Conservation (phyloP, 129 eudicot genomes). For the Escallonia herrerae region DNA sequence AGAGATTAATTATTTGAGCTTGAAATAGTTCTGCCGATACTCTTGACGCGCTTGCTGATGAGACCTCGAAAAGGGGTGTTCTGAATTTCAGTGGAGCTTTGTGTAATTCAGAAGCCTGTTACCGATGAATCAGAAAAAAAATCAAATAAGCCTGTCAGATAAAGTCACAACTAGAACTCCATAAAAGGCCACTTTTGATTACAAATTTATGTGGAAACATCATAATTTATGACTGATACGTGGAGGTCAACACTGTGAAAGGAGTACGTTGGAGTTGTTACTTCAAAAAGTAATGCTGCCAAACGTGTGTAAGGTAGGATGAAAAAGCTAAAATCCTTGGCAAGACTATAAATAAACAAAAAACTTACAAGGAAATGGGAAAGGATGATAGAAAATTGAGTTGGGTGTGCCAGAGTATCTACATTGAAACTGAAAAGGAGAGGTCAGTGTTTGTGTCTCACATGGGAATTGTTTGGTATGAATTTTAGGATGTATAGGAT, state of each 20-base stretch:
- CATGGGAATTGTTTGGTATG: constrained; percentile 4
- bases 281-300: constrained; percentile 1
- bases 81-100: not conserved
- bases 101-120: no score
- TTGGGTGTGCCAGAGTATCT: not conserved
- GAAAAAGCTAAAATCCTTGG: not conserved
- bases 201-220: no score
- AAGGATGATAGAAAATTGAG: not conserved
- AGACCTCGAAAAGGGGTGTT: not conserved
- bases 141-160: not conserved
- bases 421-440: constrained; percentile 8
- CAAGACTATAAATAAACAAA: constrained; percentile 1
- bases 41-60: not conserved
- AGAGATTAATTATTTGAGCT: no score
- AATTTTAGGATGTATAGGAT: constrained; percentile 1
- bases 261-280: not conserved
- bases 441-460: constrained; percentile 8
- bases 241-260: no score
- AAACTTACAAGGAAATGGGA: not conserved
- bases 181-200: no score
- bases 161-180: no score
- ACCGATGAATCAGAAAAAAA: not conserved
- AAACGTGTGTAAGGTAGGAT: not conserved
- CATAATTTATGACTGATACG: no score
- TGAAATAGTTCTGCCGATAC: no score